Percentiles rank a stretch among this genome's conserved stretches.
phyloP scores from a whole-genome alignment of 306 rosid species.

The Lathyrus aphaca region DNA sequence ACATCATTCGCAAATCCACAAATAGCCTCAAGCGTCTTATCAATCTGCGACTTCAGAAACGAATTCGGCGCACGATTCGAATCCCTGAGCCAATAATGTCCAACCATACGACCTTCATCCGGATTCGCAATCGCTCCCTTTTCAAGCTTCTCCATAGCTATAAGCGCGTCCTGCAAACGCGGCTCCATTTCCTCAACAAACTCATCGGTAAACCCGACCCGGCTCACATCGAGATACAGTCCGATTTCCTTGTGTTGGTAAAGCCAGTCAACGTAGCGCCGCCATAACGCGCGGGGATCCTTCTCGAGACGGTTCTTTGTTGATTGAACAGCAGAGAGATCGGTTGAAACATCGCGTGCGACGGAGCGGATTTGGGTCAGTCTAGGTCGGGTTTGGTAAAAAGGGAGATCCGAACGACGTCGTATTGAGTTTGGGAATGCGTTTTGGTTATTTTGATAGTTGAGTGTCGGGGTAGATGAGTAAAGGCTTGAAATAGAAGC shows the following conservation, averaged over 20 bases:
- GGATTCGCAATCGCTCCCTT: constrained; percentile 94
- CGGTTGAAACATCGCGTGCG: too few species aligned
- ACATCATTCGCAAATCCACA: constrained; percentile 68
- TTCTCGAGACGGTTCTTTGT: constrained; percentile 57
- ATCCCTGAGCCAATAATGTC: constrained; percentile 92
- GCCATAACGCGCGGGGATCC: constrained; percentile 77
- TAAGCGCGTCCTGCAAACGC: constrained; percentile 62
- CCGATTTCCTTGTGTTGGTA: constrained; percentile 94
- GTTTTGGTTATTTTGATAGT: too few species aligned
- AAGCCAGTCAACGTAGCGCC: constrained; percentile 79
- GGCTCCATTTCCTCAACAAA: constrained; percentile 82
- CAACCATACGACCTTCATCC: constrained; percentile 97
- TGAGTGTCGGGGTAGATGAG: too few species aligned
- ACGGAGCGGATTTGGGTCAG: too few species aligned
- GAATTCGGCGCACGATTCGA: constrained; percentile 74
- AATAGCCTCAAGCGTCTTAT: constrained; percentile 62
- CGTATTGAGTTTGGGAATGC: too few species aligned
- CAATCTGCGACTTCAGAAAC: constrained; percentile 67
- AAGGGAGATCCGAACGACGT: too few species aligned
- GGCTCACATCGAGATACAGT: constrained; percentile 77
- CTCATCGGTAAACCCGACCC: constrained; percentile 91
- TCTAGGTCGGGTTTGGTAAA: too few species aligned
- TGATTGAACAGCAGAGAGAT: neutral
- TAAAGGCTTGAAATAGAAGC: too few species aligned
- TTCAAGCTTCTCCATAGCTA: constrained; percentile 84